These are phyloP conservation scores for Primulina tabacum DNA, from an alignment of 257 asterid genomes.

Conservation along the genomic window DNA sequence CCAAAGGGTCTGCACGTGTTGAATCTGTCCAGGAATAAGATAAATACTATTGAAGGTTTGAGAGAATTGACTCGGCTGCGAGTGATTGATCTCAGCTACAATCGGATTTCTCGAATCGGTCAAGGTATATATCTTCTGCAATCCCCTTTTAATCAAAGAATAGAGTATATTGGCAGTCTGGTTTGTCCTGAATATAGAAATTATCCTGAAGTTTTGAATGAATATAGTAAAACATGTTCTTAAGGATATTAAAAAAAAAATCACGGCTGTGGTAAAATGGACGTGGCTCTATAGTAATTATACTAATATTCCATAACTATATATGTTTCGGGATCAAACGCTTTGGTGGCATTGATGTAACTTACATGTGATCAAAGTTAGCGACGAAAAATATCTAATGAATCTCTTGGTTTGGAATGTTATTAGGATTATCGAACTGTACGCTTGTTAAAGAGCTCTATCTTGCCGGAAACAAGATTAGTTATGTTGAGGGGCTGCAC, in stretches of 20 bases:
- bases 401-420: constrained; percentile 11
- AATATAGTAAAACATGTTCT: background rate
- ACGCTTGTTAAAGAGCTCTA: constrained; percentile 66
- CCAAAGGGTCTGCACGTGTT: constrained; percentile 85
- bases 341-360: background rate
- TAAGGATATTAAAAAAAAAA: too few species aligned
- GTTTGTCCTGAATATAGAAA: background rate
- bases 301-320: too few species aligned
- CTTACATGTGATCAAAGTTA: background rate
- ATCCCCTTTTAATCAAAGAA: background rate
- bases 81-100: constrained; percentile 79
- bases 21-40: constrained; percentile 74
- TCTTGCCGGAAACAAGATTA: constrained; percentile 83
- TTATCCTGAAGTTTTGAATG: background rate
- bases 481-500: constrained; percentile 77
- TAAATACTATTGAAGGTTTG: constrained; percentile 67
- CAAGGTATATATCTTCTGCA: constrained; percentile 47
- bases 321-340: background rate
- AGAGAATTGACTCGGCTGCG: constrained; percentile 73
- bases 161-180: too few species aligned
- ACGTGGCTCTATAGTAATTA: too few species aligned
- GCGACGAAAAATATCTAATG: constrained; percentile 16
- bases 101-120: constrained; percentile 70
- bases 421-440: constrained; percentile 66
- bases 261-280: too few species aligned